Evolutionary conservation across 805 yeast species (phyloP), one percentile per base, ranked within the genome.

Genomic region (Cyberlindnera xylosilytica): DNA sequence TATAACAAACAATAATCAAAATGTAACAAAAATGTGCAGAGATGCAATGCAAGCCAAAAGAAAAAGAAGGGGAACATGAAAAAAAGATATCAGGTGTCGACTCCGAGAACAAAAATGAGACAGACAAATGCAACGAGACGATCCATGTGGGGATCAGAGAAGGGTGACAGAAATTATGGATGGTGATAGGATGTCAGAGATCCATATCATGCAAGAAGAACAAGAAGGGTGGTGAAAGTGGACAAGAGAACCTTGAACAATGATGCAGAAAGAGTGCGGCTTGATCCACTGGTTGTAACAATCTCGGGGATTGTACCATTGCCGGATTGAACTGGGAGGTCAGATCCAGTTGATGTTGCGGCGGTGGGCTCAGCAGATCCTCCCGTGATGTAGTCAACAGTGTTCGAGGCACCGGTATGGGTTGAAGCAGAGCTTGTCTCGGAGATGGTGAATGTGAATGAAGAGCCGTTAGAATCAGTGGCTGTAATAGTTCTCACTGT

Each of bases 231-330:
- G 16, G 36, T 11, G 18, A 40, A 15, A 11, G 38, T 36, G 7
- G 42, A 27, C 10, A 37, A 4, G 12, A 44, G 24, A 18, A 40
- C n/a, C 38, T 38, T 40, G 29, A 32, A 27, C 23, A 42, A 22
- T 11, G 42, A 36, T 20, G 33, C 19, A 11, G 45, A 22, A 23
- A 28, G n/a, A 4, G 37, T 31, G 4, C 45, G 38, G 1, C 47
- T 40, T 5, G 45, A 39, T 24, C 52, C 52, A 24, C 42, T 45
- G 3, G 38, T 26, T 9, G 47, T 42, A 4, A 22, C 20, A 26
- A 45, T 39, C 3, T 17, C 34, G 28, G 43, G 50, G 24, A 43
- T 22, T 17, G 36, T 34, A 12, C 38, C 42, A 10, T 23, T 34
- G 3, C 36, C 36, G 11, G 36, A n/a, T 8, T 10, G n/a, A 22